Base-by-base conservation (phyloP, 495 filamentous ascomycete species). In the Venustampulla echinocandica region DNA sequence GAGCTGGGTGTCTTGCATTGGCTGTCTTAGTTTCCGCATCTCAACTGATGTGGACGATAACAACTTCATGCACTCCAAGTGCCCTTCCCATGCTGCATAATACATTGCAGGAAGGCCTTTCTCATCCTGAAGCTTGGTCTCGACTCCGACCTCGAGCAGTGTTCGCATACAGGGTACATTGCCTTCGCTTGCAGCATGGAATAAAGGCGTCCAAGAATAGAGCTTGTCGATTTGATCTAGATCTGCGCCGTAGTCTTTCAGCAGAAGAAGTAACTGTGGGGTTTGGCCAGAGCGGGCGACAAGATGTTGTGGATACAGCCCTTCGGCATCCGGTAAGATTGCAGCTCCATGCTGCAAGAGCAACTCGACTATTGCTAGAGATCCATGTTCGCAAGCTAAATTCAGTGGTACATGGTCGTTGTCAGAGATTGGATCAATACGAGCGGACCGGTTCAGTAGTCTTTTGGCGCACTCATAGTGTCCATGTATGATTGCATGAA, bases 81-180 rank as follows among this genome's bases (percentile, higher is more conserved):
- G 85, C 0, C 93, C 93, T 69, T 98, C 92, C 93, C 93, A 98
- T 0, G 90, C 88, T 15, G 92, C 93, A 66, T 98, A 97, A 63
- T 98, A 97, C 84, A 96, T 86, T 6, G 92, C 89, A 3, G 89
- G 86, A 5, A 95, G 71, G 15, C 81, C 83, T 62, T 97, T 97
- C 63, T 98, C 92, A 58, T 98, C 92, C 21, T 82, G 62, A 35
- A 87, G 82, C 45, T 82, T 76, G 5, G 80, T 74, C 56, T 87
- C 75, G 18, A 82, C 92, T 18, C 81, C 81, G 40, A 81, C 70
- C 35, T 85, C 74, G 5, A 98, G 67, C 15, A 98, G 74, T 0
- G 79, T 82, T 42, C 82, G 75, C 22, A 97, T 69, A 57, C 88
- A 96, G 33, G 82, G 77, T 14, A 95, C 84, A 58, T 92, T 93